Base-by-base conservation (phyloP, 2,329 filamentous ascomycete species). In the Nigrospora oryzae region DNA sequence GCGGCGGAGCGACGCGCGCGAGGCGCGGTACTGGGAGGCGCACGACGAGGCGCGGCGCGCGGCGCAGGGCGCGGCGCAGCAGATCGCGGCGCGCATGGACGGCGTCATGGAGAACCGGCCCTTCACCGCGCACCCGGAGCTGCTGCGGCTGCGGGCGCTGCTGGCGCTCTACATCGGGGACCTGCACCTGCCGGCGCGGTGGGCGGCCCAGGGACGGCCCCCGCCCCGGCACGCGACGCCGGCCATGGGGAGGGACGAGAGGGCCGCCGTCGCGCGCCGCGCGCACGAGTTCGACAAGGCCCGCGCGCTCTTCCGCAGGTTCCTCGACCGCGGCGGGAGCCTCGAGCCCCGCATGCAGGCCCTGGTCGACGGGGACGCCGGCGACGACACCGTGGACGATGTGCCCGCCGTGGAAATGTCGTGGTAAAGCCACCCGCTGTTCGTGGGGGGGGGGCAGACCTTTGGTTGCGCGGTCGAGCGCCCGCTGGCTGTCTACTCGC, bases 101-200 rank as follows among this genome's bases (percentile, higher is more conserved):
- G 73, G 77, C 38, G 56, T 89, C 28, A 76, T 94, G 63, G 70
- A 76, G 36, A 81, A 76, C 33, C 73, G 80, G 19, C 88, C 88
- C 0, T 95, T 82, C 57, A 80, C 81, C 30, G 79, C 81, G 46
- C 82, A 81, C 53, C 63, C 70, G 5, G 77, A 82, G 48, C 66
- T 95, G 48, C 67, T 90, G 38, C 71, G 83, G 40, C 66, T 95
- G 19, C 74, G 87, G 42, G 89, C 77, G 10, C 87, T 89, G 75
- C 65, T 89, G 6, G 78, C 80, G 1, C 67, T 93, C 14, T 95
- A 87, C 72, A 70, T 88, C 14, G 84, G 75, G 7, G 87, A 95
- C 60, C 64, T 95, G 34, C 59, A 66, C 23, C 55, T 81, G 17
- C 70, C 71, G 1, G 53, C 59, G 35, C 52, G 58, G n/a, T 54